phyloP scores from a whole-genome alignment of 306 rosid species.

The Rosa chinensis region DNA sequence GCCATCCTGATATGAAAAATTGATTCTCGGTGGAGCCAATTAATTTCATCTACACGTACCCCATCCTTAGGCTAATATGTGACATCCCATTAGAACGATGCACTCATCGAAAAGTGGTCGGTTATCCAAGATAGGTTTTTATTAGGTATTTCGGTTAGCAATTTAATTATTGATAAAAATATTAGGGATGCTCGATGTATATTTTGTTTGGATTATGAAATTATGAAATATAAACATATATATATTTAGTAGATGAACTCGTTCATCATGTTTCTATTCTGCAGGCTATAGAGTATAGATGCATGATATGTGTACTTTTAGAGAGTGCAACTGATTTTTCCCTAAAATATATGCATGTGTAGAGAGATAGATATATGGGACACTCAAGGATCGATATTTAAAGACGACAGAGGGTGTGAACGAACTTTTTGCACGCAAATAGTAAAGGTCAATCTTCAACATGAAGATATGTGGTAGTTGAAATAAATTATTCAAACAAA shows the following conservation, averaged over 20 bases:
- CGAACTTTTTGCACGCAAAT: neutral
- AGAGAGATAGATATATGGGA: neutral
- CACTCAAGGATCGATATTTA: neutral
- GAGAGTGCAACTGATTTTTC: neutral
- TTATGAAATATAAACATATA: too few relatives aligned
- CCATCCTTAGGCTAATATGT: too few relatives aligned
- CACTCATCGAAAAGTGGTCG: too few relatives aligned
- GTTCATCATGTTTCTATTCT: neutral
- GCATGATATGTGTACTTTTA: neutral
- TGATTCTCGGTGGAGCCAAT: too few relatives aligned
- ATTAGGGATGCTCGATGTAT: too few relatives aligned
- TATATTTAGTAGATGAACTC: neutral
- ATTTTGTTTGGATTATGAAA: too few relatives aligned
- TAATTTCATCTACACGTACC: too few relatives aligned
- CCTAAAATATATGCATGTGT: neutral
- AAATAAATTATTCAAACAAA: neutral
- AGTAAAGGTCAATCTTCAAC: neutral
- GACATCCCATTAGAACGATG: too few relatives aligned
- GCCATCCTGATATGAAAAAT: too few relatives aligned
- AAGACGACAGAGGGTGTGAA: neutral
- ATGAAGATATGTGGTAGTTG: neutral
- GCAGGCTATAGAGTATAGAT: neutral
- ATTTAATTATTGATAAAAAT: too few relatives aligned
- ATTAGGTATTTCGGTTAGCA: too few relatives aligned
- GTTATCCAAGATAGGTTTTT: too few relatives aligned